Evolutionary conservation across 2,329 filamentous ascomycete species (phyloP).

Genomic region (Nemania bipapillata): DNA sequence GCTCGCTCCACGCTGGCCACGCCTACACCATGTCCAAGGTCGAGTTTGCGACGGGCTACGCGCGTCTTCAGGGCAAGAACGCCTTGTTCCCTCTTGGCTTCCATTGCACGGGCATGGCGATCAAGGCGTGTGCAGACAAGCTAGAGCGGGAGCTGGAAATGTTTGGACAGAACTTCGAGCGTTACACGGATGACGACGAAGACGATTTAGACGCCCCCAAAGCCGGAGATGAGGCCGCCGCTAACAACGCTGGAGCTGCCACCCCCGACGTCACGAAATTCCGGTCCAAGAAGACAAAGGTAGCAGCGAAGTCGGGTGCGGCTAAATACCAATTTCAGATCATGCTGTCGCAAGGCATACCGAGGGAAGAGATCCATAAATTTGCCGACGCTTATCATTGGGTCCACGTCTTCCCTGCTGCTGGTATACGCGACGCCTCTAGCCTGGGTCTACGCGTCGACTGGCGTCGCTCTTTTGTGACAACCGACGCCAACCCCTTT

Average conservation of each 20-base stretch:
- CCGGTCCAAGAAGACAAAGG: slow-evolving; percentile 90
- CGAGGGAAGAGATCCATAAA: slow-evolving; percentile 86
- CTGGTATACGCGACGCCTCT: slow-evolving; percentile 77
- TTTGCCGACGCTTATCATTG: slow-evolving; percentile 93
- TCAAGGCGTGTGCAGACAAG: slow-evolving; percentile 37
- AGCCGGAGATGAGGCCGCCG: too few relatives aligned
- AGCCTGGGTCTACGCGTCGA: slow-evolving; percentile 88
- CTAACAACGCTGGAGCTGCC: slow-evolving; percentile 54
- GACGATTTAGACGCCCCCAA: slow-evolving; percentile 62
- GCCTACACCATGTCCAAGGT: slow-evolving; percentile 1
- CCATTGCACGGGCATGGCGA: slow-evolving; percentile 36
- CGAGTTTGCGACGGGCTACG: slow-evolving; percentile 88
- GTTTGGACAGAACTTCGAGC: slow-evolving; percentile 53
- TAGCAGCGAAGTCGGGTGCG: slow-evolving; percentile 86
- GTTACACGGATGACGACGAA: too few relatives aligned
- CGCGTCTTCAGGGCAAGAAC: slow-evolving; percentile 88
- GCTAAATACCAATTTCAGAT: slow-evolving; percentile 93
- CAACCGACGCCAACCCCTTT: slow-evolving; percentile 95
- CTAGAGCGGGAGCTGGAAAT: slow-evolving; percentile 33
- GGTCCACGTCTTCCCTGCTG: slow-evolving; percentile 94
- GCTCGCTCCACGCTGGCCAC: too few relatives aligned
- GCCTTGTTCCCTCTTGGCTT: slow-evolving; percentile 55
- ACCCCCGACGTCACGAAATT: slow-evolving; percentile 86
- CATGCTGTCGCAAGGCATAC: slow-evolving; percentile 90
- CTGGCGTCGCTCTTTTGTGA: slow-evolving; percentile 92